A percentile compares a stretch with the other conserved stretches of the same genome.
Evolutionary conservation across 805 yeast genomes (phyloP).

Genomic region (Candida koratica): DNA sequence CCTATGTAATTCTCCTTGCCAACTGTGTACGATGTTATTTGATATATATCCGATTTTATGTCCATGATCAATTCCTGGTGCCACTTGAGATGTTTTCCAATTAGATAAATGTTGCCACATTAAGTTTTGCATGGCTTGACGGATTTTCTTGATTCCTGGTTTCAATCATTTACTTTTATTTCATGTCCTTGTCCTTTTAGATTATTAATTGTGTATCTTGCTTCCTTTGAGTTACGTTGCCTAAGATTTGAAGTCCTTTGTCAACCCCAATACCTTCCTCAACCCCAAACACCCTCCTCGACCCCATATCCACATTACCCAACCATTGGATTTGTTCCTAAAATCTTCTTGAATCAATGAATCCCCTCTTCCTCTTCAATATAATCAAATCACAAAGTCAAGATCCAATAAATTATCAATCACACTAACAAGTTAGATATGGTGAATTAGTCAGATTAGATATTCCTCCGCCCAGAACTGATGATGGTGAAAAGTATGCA

Average conservation of each 20-base stretch:
- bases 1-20: too few relatives aligned
- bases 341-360: slow-evolving; percentile 6
- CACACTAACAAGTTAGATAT: slow-evolving; percentile 30
- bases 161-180: slow-evolving; percentile 1
- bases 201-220: too few relatives aligned
- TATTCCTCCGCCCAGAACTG: slow-evolving; percentile 59
- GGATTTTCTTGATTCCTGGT: slow-evolving; percentile 3
- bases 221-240: too few relatives aligned
- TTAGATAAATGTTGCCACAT: too few relatives aligned
- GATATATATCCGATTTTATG: too few relatives aligned
- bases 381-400: slow-evolving; percentile 8
- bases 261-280: background rate
- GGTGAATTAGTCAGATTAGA: slow-evolving; percentile 58
- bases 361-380: slow-evolving; percentile 8
- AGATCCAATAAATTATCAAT: slow-evolving; percentile 5
- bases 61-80: too few relatives aligned
- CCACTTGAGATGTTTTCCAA: too few relatives aligned
- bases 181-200: background rate
- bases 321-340: slow-evolving; percentile 4
- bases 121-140: too few relatives aligned
- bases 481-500: slow-evolving; percentile 58
- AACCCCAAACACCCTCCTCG: slow-evolving; percentile 6
- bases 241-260: too few relatives aligned
- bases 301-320: slow-evolving; percentile 4
- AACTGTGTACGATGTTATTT: too few relatives aligned